Conservation (phyloP, 2,329 filamentous ascomycete genomes). For the Thermothelomyces thermophilus region DNA sequence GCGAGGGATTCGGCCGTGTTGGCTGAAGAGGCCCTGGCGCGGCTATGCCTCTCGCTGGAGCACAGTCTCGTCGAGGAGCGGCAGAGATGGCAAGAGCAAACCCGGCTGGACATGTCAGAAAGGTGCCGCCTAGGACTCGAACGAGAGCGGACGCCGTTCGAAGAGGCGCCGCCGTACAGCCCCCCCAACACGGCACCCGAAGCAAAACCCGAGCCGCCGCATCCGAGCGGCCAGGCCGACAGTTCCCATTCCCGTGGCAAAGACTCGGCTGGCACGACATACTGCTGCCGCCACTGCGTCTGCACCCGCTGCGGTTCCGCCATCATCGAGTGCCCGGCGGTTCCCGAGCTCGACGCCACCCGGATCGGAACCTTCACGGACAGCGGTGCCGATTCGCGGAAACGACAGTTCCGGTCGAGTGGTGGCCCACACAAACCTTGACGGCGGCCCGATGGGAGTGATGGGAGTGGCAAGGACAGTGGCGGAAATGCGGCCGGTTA, state of each 20-base stretch:
- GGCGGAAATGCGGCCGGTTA: too few relatives aligned
- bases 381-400: background rate
- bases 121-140: background rate
- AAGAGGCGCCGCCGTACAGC: constrained; percentile 7
- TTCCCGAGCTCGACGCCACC: constrained; percentile 10
- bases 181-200: background rate
- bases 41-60: constrained; percentile 9
- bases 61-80: constrained; percentile 10
- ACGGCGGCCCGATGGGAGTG: constrained; percentile 5
- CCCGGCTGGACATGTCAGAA: background rate
- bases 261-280: background rate
- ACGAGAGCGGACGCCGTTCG: background rate
- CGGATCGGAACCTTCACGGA: background rate
- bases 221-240: background rate
- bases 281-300: constrained; percentile 2
- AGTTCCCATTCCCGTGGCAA: background rate
- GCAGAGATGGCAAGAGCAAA: constrained; percentile 5
- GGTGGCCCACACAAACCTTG: background rate
- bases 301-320: constrained; percentile 2
- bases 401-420: background rate
- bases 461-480: background rate
- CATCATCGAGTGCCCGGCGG: background rate
- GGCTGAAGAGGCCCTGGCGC: constrained; percentile 9
- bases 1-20: background rate
- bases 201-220: background rate